Conservation (phyloP, 129 eudicot species). For the Helichrysum umbraculigerum region DNA sequence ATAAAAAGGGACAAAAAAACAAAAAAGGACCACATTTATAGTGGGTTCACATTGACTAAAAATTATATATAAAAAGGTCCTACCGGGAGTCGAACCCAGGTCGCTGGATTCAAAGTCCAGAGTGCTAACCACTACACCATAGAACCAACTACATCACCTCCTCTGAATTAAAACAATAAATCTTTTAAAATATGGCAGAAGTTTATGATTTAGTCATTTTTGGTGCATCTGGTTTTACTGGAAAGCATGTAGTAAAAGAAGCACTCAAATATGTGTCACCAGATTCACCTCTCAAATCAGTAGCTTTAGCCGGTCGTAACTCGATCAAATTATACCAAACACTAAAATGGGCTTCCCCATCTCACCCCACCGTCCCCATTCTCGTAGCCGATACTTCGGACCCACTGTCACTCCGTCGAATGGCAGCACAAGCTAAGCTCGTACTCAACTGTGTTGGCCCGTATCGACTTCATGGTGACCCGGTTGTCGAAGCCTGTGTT, state of each 20-base stretch:
- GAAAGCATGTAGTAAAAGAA: conserved; percentile 79
- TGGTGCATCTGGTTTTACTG: conserved; percentile 97
- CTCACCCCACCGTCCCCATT: conserved; percentile 40
- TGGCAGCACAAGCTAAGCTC: conserved; percentile 65
- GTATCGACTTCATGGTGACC: conserved; percentile 55
- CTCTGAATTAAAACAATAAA: neutral
- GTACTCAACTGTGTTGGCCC: conserved; percentile 75
- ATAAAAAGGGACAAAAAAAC: no score
- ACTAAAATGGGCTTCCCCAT: conserved; percentile 57
- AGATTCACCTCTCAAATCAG: conserved; percentile 51
- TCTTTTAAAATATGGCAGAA: neutral
- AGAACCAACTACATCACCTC: conserved; percentile 43
- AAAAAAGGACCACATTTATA: neutral
- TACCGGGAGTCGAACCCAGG: conserved; percentile 99
- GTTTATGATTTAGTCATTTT: conserved; percentile 64
- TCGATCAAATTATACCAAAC: conserved; percentile 38
- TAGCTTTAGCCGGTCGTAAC: conserved; percentile 73
- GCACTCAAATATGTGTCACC: conserved; percentile 78
- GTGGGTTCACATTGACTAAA: neutral
- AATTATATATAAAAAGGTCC: conserved; percentile 48
- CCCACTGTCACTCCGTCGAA: conserved; percentile 52
- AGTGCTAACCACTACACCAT: conserved; percentile 99
- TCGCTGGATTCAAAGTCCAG: conserved; percentile 99
- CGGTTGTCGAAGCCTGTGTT: conserved; percentile 67
- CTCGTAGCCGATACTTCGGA: conserved; percentile 53